A percentile compares a stretch with the other conserved stretches of the same genome.
phyloP scores from a whole-genome alignment of 2,329 filamentous ascomycete species.

The Pseudogymnoascus sp. region DNA sequence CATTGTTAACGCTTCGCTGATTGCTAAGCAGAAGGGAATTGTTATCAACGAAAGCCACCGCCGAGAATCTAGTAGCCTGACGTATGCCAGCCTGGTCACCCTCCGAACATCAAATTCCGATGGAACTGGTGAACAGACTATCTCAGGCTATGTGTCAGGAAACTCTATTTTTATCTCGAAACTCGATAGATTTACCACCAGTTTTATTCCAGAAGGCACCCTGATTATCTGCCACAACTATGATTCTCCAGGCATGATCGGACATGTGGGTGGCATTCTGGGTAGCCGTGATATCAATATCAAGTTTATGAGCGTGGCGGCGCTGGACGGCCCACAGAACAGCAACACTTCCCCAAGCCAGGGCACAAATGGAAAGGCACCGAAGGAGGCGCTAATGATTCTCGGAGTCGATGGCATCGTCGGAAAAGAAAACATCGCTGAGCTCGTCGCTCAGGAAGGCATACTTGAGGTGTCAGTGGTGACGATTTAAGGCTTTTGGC shows the following conservation, averaged over 20 bases:
- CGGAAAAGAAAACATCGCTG: conserved; percentile 46
- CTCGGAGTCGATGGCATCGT: conserved; percentile 64
- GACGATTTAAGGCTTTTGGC: conserved; percentile 13
- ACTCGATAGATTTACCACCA: conserved; percentile 65
- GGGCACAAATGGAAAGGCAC: conserved; percentile 28
- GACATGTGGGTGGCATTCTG: conserved; percentile 64
- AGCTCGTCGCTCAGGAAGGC: conserved; percentile 43
- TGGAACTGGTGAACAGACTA: conserved; percentile 31
- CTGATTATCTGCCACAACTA: conserved; percentile 76
- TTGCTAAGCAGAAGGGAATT: conserved; percentile 71
- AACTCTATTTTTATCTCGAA: conserved; percentile 62
- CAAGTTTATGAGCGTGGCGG: conserved; percentile 68
- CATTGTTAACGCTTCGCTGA: conserved; percentile 71
- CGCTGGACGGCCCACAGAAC: conserved; percentile 31
- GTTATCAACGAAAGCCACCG: conserved; percentile 67
- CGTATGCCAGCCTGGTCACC: conserved; percentile 65
- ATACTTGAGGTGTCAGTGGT: conserved; percentile 51
- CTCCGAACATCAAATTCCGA: conserved; percentile 41
- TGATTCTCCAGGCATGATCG: conserved; percentile 76
- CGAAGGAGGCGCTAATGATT: conserved; percentile 74
- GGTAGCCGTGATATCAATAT: conserved; percentile 70
- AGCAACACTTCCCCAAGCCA: conserved; percentile 20
- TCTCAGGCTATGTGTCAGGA: conserved; percentile 60
- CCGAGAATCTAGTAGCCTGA: conserved; percentile 52
- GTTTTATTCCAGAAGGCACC: conserved; percentile 66